Conservation (phyloP, 2,329 filamentous ascomycete genomes). For the Sclerotiophoma versabilis region DNA sequence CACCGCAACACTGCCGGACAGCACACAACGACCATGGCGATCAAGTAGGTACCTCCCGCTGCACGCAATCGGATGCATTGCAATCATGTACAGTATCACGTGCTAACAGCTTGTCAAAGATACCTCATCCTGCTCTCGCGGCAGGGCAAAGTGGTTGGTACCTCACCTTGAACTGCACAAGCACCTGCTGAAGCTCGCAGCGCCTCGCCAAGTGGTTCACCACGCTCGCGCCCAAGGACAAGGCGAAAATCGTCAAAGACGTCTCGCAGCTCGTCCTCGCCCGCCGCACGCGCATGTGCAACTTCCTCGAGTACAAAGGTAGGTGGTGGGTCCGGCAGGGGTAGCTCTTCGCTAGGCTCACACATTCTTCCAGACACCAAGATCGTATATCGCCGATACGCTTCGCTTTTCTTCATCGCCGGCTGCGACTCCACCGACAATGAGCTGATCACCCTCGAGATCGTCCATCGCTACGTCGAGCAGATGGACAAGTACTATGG, state of each 20-base stretch:
- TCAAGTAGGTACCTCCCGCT: conserved; percentile 56
- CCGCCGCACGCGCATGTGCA: conserved; percentile 97
- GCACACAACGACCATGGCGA: conserved; percentile 56
- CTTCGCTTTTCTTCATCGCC: conserved; percentile 98
- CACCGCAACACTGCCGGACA: conserved; percentile 13
- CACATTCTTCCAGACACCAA: conserved; percentile 76
- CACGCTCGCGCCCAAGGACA: conserved; percentile 95
- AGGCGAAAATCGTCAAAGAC: conserved; percentile 99
- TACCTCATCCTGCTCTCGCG: conserved; percentile 97
- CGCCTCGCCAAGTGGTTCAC: conserved; percentile 99
- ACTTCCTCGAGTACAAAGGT: conserved; percentile 99
- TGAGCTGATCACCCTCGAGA: conserved; percentile 96
- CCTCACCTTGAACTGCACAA: conserved; percentile 41
- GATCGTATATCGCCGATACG: conserved; percentile 98
- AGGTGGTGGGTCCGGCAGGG: conserved; percentile 28
- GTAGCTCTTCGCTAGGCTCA: conserved; percentile 32
- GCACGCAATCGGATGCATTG: background rate
- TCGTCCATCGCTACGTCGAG: conserved; percentile 98
- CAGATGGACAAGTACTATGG: conserved; percentile 99
- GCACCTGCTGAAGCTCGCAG: conserved; percentile 60
- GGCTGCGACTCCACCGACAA: conserved; percentile 97
- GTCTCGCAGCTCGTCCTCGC: conserved; percentile 97
- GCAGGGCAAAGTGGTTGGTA: conserved; percentile 96
- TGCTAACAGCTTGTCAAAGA: conserved; percentile 58
- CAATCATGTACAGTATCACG: background rate